A percentile compares a stretch with the other conserved stretches of the same genome.
Conservation (phyloP, 2,329 filamentous ascomycete genomes). For the Calonectria montana region DNA sequence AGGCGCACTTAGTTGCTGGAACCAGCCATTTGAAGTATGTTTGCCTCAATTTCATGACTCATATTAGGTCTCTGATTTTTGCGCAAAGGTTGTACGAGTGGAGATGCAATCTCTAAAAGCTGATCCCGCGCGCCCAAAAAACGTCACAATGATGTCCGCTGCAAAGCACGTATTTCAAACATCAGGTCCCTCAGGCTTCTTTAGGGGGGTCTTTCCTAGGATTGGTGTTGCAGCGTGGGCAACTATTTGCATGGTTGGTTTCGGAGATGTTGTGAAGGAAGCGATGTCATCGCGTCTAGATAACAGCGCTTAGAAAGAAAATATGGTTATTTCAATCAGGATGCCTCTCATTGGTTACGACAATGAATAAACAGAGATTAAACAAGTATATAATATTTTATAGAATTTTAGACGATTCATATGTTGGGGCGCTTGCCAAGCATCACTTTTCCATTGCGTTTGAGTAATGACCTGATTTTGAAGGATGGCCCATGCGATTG, state of each 20-base stretch:
- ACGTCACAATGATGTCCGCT: slow-evolving; percentile 16
- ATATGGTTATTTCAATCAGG: background rate
- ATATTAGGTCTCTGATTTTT: background rate
- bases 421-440: no score
- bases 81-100: slow-evolving; percentile 9
- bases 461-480: no score
- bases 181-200: slow-evolving; percentile 17
- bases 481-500: no score
- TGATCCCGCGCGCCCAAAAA: slow-evolving; percentile 4
- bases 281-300: background rate
- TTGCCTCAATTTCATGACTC: background rate
- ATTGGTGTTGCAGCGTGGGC: slow-evolving; percentile 22
- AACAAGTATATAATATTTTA: no score
- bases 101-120: slow-evolving; percentile 28
- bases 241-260: slow-evolving; percentile 21
- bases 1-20: slow-evolving; percentile 21
- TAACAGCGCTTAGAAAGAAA: background rate
- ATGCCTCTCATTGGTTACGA: no score
- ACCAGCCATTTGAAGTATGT: slow-evolving; percentile 23
- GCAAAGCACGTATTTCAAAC: slow-evolving; percentile 8
- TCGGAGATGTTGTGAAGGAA: slow-evolving; percentile 18
- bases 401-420: no score
- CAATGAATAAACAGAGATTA: no score
- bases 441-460: no score
- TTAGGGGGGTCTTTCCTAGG: slow-evolving; percentile 19